Evolutionary conservation across 805 yeast genomes (phyloP).

Genomic region (Suhomyces sp.): DNA sequence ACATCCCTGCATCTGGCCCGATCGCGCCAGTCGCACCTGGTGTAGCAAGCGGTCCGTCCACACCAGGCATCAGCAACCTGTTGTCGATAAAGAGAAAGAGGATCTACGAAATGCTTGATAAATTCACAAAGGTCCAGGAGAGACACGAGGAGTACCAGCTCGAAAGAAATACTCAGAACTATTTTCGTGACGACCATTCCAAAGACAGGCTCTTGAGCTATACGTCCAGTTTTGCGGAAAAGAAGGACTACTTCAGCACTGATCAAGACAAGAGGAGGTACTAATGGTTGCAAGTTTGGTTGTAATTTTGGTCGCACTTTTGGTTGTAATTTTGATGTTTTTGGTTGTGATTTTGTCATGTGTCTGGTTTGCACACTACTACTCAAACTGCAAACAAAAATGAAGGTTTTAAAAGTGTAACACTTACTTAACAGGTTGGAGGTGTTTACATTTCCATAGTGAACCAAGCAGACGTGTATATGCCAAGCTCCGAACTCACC

Average conservation of each 20-base stretch:
- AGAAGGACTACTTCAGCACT: constrained; percentile 10
- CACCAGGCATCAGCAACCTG: constrained; percentile 22
- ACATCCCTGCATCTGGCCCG: constrained; percentile 4
- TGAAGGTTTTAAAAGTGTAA: constrained; percentile 8
- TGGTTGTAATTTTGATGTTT: too few relatives aligned
- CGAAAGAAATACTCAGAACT: constrained; percentile 8
- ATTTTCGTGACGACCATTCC: background rate
- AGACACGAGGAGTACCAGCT: constrained; percentile 22
- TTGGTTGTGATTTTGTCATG: background rate
- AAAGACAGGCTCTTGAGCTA: constrained; percentile 9
- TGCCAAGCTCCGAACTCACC: constrained; percentile 6
- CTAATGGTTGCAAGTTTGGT: background rate
- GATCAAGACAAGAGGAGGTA: background rate
- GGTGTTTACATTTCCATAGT: constrained; percentile 2
- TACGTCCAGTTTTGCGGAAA: constrained; percentile 6
- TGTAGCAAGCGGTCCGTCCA: constrained; percentile 11
- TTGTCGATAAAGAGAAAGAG: constrained; percentile 37
- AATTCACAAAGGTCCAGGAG: constrained; percentile 35
- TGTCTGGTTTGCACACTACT: background rate
- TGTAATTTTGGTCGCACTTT: too few relatives aligned
- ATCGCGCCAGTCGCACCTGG: constrained; percentile 19
- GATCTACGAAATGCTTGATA: constrained; percentile 41
- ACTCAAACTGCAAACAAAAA: constrained; percentile 5
- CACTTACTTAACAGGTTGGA: constrained; percentile 4
- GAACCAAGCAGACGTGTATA: constrained; percentile 1